Conservation (phyloP, 164 flowering plant genomes). For the Umbellularia californica region DNA sequence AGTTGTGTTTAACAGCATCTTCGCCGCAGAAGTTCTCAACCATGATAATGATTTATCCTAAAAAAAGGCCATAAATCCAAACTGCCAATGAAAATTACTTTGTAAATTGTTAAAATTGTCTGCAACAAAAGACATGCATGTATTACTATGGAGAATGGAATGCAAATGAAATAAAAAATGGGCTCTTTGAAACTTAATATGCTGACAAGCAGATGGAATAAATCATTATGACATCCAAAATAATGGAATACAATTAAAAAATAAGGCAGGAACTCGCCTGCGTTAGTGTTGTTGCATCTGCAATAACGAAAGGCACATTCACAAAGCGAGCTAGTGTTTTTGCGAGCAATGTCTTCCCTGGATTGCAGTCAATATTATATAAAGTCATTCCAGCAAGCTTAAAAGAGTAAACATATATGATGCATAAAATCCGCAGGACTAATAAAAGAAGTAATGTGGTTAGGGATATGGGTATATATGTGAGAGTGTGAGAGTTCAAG, state of each 20-base stretch:
- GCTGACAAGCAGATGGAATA: conserved; percentile 1
- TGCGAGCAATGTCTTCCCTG: conserved; percentile 95
- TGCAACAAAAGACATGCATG: not conserved
- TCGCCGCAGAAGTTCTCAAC: not conserved
- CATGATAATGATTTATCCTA: not conserved
- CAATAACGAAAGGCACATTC: conserved; percentile 96
- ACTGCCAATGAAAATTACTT: too few species aligned
- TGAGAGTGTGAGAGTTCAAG: too few species aligned
- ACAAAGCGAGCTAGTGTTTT: conserved; percentile 93
- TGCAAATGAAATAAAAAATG: not conserved
- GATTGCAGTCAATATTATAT: conserved; percentile 16
- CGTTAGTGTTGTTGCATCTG: conserved; percentile 95
- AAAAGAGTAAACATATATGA: not conserved
- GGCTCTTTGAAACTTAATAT: not conserved
- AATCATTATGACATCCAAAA: conserved; percentile 1
- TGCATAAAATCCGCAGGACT: not conserved
- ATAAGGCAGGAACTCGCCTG: conserved; percentile 50
- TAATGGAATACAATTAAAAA: not conserved
- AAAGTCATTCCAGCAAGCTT: conserved; percentile 10
- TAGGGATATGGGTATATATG: not conserved
- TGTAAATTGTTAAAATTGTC: not conserved
- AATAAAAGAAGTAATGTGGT: conserved; percentile 6
- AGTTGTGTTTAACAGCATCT: too few species aligned
- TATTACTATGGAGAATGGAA: not conserved
- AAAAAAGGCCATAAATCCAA: too few species aligned